Evolutionary conservation across 352 stramenopile genomes (phyloP), one percentile per base, ranked within the genome.

Genomic region (Globisporangium abappressorium): DNA sequence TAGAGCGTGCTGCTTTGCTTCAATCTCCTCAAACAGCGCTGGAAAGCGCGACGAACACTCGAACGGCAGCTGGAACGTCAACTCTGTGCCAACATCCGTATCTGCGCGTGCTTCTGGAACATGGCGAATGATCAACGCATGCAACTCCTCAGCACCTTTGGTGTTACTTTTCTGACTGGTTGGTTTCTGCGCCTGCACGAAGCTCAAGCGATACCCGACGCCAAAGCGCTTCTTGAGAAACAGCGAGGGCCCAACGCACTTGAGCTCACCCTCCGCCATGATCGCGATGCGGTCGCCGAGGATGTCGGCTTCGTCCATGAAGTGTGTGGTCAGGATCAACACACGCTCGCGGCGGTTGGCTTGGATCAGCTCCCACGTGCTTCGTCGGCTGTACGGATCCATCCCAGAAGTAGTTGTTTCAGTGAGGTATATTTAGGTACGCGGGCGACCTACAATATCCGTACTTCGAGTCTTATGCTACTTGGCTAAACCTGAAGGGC

Each of bases 401-500:
- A 98, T 94, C 0, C 91, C 95, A 46, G 92, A 98, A 26, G 93
- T 98, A 15, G 95, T n/a, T n/a, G n/a, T n/a, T n/a, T n/a, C n/a
- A n/a, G n/a, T n/a, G n/a, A n/a, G n/a, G n/a, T n/a, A n/a, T n/a
- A n/a, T n/a, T n/a, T n/a, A n/a, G n/a, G n/a, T n/a, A n/a, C n/a
- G n/a, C n/a, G n/a, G n/a, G n/a, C n/a, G n/a, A n/a, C n/a, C n/a
- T n/a, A n/a, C n/a, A n/a, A n/a, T n/a, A n/a, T n/a, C n/a, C n/a
- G n/a, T n/a, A n/a, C n/a, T n/a, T n/a, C n/a, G n/a, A n/a, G n/a
- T n/a, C n/a, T n/a, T n/a, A n/a, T n/a, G n/a, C n/a, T n/a, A n/a
- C n/a, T n/a, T n/a, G n/a, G n/a, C n/a, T n/a, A n/a, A n/a, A n/a
- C n/a, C n/a, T n/a, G n/a, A n/a, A n/a, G n/a, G n/a, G n/a, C n/a